Conservation (phyloP, 2,329 filamentous ascomycete genomes). For the Fusarium falciforme region DNA sequence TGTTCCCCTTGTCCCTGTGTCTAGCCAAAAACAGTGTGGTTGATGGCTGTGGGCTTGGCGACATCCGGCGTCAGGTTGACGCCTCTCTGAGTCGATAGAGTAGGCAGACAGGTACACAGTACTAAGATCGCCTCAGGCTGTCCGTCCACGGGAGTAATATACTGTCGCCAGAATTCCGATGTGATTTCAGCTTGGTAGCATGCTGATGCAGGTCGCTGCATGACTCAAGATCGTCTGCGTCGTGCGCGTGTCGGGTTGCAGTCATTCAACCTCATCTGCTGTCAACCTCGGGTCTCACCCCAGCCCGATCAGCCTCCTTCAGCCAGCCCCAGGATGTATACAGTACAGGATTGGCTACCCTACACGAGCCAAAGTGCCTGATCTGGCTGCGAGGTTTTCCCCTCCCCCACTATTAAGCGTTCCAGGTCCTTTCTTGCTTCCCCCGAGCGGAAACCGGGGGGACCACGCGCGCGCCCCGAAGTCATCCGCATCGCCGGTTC, state of each 20-base stretch:
- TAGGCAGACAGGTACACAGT: not conserved
- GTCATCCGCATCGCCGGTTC: constrained; percentile 47
- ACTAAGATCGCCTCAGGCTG: not conserved
- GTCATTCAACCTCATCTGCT: constrained; percentile 1
- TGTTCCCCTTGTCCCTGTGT: constrained; percentile 14
- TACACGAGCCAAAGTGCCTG: constrained; percentile 4
- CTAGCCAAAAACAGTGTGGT: constrained; percentile 15
- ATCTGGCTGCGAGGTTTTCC: constrained; percentile 8
- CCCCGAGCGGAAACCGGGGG: constrained; percentile 34
- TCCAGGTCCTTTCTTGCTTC: constrained; percentile 22
- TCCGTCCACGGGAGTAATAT: not conserved
- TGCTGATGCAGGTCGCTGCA: not conserved
- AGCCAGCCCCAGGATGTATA: not conserved
- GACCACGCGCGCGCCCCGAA: constrained; percentile 45
- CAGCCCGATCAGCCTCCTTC: not conserved
- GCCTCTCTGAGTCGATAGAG: not conserved
- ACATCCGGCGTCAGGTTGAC: not conserved
- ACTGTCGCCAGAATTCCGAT: not conserved
- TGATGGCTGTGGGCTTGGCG: constrained; percentile 7
- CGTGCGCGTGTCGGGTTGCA: not conserved
- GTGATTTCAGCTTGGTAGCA: not conserved
- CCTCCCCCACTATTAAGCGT: constrained; percentile 30
- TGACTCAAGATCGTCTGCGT: not conserved
- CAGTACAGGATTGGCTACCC: constrained; percentile 1
- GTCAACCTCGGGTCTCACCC: not conserved